Conservation (phyloP, 306 rosid species). For the Carpinus fangiana region DNA sequence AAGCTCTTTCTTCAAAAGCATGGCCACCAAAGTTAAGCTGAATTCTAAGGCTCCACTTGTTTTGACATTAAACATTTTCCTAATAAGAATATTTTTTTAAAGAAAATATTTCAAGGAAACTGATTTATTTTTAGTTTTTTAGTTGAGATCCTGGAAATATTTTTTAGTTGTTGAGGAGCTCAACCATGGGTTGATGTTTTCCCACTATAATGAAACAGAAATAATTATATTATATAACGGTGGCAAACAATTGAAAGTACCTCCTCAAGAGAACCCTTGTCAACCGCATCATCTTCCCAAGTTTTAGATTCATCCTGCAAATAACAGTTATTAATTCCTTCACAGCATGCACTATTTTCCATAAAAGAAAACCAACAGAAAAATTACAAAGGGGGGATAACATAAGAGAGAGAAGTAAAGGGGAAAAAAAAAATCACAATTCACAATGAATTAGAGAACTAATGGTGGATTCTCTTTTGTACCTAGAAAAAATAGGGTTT, state of each 20-base stretch:
- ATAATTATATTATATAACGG: background rate
- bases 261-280: constrained; percentile 40
- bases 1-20: no score
- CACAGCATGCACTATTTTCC: background rate
- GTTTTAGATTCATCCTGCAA: constrained; percentile 61
- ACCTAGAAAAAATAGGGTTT: background rate
- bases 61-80: no score
- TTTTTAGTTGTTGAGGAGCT: no score
- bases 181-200: no score
- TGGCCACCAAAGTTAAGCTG: no score
- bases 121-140: no score
- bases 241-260: constrained; percentile 38
- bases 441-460: background rate
- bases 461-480: background rate
- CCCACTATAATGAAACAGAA: background rate
- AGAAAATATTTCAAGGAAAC: no score
- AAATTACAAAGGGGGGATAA: background rate
- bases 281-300: constrained; percentile 72
- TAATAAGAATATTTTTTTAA: no score
- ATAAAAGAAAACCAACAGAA: constrained; percentile 4
- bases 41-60: no score
- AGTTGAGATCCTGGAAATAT: no score
- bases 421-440: background rate
- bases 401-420: background rate
- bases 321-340: constrained; percentile 15